These are phyloP conservation scores for Kwoniella dendrophila DNA, from an alignment of 768 basidiomycete genomes.

Conservation along the genomic window DNA sequence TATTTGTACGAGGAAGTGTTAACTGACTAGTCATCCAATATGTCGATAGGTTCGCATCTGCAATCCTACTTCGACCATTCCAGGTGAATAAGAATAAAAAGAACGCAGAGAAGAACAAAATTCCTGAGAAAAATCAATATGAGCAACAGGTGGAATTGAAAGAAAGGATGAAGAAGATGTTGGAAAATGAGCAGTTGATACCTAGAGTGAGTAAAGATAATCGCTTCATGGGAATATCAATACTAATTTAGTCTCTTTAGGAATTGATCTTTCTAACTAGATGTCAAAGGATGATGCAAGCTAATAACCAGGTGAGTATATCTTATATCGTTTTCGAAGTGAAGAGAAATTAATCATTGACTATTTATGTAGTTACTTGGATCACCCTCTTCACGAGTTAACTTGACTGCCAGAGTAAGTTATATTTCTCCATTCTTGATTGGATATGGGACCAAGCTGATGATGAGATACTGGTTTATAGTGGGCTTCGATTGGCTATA, in stretches of 20 bases:
- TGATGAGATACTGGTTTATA: slow-evolving; percentile 9
- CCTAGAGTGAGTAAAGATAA: slow-evolving; percentile 57
- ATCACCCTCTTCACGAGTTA: slow-evolving; percentile 85
- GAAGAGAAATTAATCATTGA: background rate
- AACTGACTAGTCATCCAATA: too few species aligned
- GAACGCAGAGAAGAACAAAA: slow-evolving; percentile 36
- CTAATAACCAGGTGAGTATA: slow-evolving; percentile 58
- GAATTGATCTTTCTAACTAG: slow-evolving; percentile 55
- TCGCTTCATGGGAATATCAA: background rate
- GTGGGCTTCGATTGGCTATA: slow-evolving; percentile 56
- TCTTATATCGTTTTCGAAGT: too few species aligned
- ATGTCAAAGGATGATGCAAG: slow-evolving; percentile 58
- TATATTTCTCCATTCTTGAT: slow-evolving; percentile 14
- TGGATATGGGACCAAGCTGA: background rate
- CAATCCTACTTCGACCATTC: slow-evolving; percentile 56
- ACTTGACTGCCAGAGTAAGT: slow-evolving; percentile 83
- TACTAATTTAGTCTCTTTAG: slow-evolving; percentile 13
- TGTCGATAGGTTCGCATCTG: slow-evolving; percentile 53
- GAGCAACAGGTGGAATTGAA: slow-evolving; percentile 57
- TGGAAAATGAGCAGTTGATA: slow-evolving; percentile 57
- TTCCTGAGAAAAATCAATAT: slow-evolving; percentile 47
- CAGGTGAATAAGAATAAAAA: slow-evolving; percentile 41
- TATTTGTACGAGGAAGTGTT: background rate
- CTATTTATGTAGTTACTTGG: slow-evolving; percentile 66
- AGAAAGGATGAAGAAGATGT: slow-evolving; percentile 54